Evolutionary conservation across 2,329 filamentous ascomycete genomes (phyloP).

Genomic region (Conoideocrella luteorostrata): DNA sequence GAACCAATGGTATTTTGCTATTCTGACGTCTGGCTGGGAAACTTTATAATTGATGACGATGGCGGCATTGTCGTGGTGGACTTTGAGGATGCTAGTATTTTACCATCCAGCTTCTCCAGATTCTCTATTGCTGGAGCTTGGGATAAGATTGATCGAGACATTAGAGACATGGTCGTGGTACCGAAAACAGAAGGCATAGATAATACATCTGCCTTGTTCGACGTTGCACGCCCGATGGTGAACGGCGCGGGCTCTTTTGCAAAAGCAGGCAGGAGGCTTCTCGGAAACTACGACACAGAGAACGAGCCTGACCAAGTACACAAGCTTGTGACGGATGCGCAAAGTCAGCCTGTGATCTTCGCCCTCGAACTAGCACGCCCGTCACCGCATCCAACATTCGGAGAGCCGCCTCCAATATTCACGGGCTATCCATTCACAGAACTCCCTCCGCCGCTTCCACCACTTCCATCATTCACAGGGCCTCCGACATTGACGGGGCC

Average conservation of each 20-base stretch:
- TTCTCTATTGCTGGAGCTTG: not conserved
- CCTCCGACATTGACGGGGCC: too few relatives aligned
- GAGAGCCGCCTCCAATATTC: too few relatives aligned
- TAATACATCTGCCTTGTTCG: conserved; percentile 3
- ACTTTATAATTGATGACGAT: conserved; percentile 14
- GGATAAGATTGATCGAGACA: conserved; percentile 4
- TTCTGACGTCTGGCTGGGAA: conserved; percentile 11
- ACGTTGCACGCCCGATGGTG: not conserved
- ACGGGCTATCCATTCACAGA: too few relatives aligned
- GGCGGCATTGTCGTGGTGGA: conserved; percentile 11
- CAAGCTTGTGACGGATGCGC: not conserved
- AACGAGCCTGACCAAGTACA: not conserved
- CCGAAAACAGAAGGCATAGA: conserved; percentile 10
- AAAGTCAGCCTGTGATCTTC: not conserved
- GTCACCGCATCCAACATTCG: too few relatives aligned
- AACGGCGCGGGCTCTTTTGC: not conserved
- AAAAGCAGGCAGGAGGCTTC: not conserved
- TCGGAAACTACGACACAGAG: not conserved
- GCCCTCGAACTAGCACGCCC: not conserved
- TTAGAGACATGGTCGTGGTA: conserved; percentile 6
- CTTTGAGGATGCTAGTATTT: conserved; percentile 11
- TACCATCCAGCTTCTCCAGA: conserved; percentile 15
- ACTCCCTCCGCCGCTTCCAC: too few relatives aligned
- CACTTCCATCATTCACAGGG: too few relatives aligned
- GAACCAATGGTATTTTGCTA: conserved; percentile 17